Conservation (phyloP, 2,329 filamentous ascomycete genomes). For the Exophiala calicioides region DNA sequence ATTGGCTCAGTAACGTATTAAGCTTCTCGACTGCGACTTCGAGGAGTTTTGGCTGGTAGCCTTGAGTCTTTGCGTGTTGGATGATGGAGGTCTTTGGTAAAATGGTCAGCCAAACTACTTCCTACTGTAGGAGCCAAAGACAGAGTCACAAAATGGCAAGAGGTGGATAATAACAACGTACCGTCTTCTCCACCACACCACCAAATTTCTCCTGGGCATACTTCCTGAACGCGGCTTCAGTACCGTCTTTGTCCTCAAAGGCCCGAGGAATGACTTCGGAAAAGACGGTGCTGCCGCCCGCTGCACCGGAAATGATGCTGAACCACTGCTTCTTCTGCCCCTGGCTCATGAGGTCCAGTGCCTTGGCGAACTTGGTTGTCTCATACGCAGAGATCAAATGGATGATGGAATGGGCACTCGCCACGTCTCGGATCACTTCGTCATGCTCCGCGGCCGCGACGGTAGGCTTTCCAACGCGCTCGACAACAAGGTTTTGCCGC, state of each 20-base stretch:
- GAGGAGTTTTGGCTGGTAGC: constrained; percentile 22
- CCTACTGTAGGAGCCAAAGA: background rate
- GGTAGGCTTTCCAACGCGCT: constrained; percentile 20
- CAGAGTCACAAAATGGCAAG: background rate
- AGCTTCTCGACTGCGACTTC: constrained; percentile 18
- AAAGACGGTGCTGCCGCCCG: constrained; percentile 30
- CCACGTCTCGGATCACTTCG: constrained; percentile 16
- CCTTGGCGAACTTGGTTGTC: constrained; percentile 29
- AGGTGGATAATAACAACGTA: constrained; percentile 3
- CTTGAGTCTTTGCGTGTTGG: constrained; percentile 20
- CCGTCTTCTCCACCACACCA: constrained; percentile 7
- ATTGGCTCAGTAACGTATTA: constrained; percentile 9
- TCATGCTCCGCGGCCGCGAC: constrained; percentile 13
- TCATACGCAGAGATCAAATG: constrained; percentile 28
- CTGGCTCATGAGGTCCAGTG: constrained; percentile 25
- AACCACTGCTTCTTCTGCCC: constrained; percentile 30
- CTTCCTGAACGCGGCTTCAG: constrained; percentile 30
- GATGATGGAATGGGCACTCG: constrained; percentile 26
- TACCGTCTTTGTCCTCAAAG: constrained; percentile 21
- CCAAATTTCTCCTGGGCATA: constrained; percentile 27
- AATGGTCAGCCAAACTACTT: background rate
- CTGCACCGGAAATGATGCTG: constrained; percentile 30
- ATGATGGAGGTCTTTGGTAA: constrained; percentile 9
- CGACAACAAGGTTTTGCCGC: constrained; percentile 20
- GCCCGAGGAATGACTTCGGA: constrained; percentile 29